These are phyloP conservation scores for Hypoxylon sp. DNA, from an alignment of 2,329 filamentous ascomycete species.

Conservation along the genomic window DNA sequence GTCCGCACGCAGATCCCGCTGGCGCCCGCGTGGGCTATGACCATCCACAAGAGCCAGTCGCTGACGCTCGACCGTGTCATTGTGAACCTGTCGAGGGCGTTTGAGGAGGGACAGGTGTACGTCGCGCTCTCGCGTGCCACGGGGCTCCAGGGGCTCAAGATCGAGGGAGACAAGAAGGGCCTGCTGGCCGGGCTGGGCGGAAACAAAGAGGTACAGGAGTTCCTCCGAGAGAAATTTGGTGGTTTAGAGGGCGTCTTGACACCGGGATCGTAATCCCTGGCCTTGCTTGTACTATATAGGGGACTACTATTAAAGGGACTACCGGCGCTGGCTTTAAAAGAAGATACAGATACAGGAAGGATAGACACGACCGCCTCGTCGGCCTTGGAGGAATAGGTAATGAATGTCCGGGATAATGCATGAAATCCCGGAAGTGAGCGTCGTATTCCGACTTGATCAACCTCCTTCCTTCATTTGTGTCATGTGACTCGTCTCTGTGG, in stretches of 20 bases:
- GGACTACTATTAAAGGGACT: background rate
- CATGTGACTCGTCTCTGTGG: conserved; percentile 3
- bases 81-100: conserved; percentile 67
- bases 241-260: conserved; percentile 40
- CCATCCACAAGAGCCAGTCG: conserved; percentile 74
- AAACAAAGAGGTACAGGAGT: conserved; percentile 55
- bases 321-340: background rate
- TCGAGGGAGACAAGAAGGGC: conserved; percentile 54
- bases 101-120: conserved; percentile 73
- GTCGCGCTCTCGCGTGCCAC: conserved; percentile 73
- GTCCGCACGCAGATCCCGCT: conserved; percentile 74
- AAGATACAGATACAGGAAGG: background rate
- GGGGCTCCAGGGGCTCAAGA: conserved; percentile 64
- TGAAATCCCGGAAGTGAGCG: background rate
- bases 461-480: background rate
- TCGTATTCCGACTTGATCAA: background rate
- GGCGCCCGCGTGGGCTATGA: conserved; percentile 73
- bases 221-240: conserved; percentile 56
- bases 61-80: conserved; percentile 73
- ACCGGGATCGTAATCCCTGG: background rate
- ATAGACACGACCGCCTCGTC: conserved; percentile 16
- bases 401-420: background rate
- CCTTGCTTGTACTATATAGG: background rate
- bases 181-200: conserved; percentile 53
- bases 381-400: conserved; percentile 10